A percentile compares a stretch with the other conserved stretches of the same genome.
phyloP scores from a whole-genome alignment of 2,329 filamentous ascomycete species.

The Fusarium sp. region DNA sequence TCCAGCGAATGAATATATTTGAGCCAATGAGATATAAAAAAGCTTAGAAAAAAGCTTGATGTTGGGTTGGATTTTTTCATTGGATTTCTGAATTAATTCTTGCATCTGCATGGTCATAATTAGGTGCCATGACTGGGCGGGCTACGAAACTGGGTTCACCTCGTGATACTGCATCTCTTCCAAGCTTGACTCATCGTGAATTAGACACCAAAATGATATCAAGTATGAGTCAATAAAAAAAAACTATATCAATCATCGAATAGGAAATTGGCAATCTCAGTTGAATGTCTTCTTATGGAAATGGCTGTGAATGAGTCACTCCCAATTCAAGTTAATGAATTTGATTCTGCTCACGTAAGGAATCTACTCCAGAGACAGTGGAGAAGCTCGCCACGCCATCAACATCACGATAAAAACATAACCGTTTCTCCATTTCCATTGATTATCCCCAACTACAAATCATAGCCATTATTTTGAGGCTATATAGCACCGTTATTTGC shows the following conservation, averaged over 20 bases:
- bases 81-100: not conserved
- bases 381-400: slow-evolving; percentile 33
- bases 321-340: slow-evolving; percentile 17
- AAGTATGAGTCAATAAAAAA: slow-evolving; percentile 24
- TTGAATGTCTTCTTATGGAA: not conserved
- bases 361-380: slow-evolving; percentile 14
- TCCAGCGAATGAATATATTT: not conserved
- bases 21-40: not conserved
- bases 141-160: not conserved
- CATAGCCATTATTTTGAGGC: slow-evolving; percentile 1
- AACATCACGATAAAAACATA: slow-evolving; percentile 35
- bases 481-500: not conserved
- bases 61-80: not conserved
- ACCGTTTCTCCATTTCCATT: not conserved
- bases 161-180: not conserved
- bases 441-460: not conserved
- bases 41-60: not conserved
- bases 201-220: not conserved
- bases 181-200: slow-evolving; percentile 13
- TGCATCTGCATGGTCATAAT: not conserved
- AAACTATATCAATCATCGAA: not conserved
- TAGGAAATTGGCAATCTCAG: not conserved
- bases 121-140: not conserved
- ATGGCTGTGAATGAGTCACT: slow-evolving; percentile 39
- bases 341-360: slow-evolving; percentile 37